phyloP scores from a whole-genome alignment of 139 green algal genomes.

The Asterochloris erici region DNA sequence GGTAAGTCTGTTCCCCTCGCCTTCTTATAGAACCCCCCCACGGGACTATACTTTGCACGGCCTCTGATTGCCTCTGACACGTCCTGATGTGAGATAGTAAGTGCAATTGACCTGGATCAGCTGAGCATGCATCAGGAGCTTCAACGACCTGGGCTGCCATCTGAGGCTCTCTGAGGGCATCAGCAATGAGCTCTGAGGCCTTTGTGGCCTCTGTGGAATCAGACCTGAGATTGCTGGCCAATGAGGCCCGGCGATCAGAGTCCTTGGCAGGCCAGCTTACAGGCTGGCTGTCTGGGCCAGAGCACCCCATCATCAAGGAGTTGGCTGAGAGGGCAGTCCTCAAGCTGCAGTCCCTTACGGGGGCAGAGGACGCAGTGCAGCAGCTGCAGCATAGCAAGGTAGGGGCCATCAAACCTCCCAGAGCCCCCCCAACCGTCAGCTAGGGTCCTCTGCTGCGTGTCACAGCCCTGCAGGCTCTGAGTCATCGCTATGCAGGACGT shows the following conservation, averaged over 20 bases:
- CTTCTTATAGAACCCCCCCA: too few species aligned
- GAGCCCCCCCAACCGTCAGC: too few species aligned
- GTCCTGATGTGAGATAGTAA: too few species aligned
- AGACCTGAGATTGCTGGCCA: conserved; percentile 53
- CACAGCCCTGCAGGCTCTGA: neutral
- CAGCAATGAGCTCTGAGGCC: conserved; percentile 1
- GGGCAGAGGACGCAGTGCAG: conserved; percentile 27
- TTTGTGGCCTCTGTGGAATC: conserved; percentile 41
- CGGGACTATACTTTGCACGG: too few species aligned
- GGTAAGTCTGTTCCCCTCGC: too few species aligned
- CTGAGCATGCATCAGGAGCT: too few species aligned
- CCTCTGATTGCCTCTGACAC: too few species aligned
- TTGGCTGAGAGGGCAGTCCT: conserved; percentile 58
- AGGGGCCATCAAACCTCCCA: neutral
- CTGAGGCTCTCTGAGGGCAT: too few species aligned
- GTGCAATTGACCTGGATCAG: too few species aligned
- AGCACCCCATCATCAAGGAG: conserved; percentile 70
- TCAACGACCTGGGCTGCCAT: too few species aligned
- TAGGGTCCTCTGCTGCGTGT: too few species aligned
- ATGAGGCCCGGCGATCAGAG: conserved; percentile 56
- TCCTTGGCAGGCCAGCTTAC: conserved; percentile 57
- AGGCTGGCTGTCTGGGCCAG: conserved; percentile 49
- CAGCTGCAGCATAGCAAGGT: conserved; percentile 41
- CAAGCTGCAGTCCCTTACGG: conserved; percentile 40
- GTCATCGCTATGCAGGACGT: conserved; percentile 58